Percentiles rank a stretch among this genome's conserved stretches.
Evolutionary conservation across 306 rosid species (phyloP).

Genomic region (Fagus sylvatica): DNA sequence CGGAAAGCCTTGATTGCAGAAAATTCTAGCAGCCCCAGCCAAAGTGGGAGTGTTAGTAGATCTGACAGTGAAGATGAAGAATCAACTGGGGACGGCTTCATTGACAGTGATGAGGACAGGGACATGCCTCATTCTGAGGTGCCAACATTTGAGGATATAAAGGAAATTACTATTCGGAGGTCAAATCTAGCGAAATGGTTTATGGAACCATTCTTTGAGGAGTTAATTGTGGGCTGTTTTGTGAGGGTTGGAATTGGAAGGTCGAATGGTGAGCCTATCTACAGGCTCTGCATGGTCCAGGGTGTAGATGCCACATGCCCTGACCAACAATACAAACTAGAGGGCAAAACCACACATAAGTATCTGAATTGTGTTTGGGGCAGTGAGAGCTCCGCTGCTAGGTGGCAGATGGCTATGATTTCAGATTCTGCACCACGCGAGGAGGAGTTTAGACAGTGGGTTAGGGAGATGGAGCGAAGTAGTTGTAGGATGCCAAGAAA

Average conservation of each 20-base stretch:
- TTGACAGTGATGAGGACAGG: conserved; percentile 81
- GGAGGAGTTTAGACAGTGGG: conserved; percentile 87
- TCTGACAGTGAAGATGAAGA: conserved; percentile 78
- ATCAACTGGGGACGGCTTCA: conserved; percentile 62
- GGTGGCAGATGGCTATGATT: conserved; percentile 99
- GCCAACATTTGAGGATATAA: conserved; percentile 72
- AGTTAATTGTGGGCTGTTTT: conserved; percentile 90
- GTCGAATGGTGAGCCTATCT: conserved; percentile 70
- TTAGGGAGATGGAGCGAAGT: conserved; percentile 79
- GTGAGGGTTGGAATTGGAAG: conserved; percentile 96
- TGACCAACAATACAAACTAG: conserved; percentile 71
- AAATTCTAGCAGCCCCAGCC: conserved; percentile 66
- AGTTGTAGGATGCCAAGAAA: conserved; percentile 76
- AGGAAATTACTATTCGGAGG: conserved; percentile 76
- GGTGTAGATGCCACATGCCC: conserved; percentile 86
- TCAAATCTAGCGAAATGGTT: conserved; percentile 89
- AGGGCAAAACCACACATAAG: conserved; percentile 73
- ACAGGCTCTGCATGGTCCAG: conserved; percentile 85
- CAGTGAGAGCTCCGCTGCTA: conserved; percentile 81
- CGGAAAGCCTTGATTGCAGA: conserved; percentile 53
- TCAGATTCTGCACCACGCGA: conserved; percentile 75
- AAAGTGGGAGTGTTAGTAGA: conserved; percentile 80
- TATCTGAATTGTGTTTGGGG: conserved; percentile 93
- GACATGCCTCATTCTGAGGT: conserved; percentile 50
- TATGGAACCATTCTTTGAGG: conserved; percentile 97